phyloP scores from a whole-genome alignment of 805 yeast species.

The Deakozyma indianensis region DNA sequence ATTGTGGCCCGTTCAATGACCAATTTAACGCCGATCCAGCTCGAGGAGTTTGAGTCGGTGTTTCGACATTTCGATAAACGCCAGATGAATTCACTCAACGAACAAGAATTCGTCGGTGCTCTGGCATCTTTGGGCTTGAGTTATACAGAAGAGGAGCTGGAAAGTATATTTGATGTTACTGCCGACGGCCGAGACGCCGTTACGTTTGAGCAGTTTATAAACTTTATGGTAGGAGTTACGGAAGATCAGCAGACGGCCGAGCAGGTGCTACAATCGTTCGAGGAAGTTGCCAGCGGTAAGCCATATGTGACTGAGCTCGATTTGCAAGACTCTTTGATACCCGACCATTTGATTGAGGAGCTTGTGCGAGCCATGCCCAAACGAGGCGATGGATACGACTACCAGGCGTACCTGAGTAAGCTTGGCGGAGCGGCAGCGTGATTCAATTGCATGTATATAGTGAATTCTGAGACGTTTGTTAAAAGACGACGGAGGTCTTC shows the following conservation, averaged over 20 bases:
- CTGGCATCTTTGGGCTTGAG: constrained; percentile 28
- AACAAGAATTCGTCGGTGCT: constrained; percentile 30
- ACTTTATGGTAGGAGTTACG: constrained; percentile 25
- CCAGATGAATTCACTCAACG: constrained; percentile 24
- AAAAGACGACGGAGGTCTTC: too few relatives aligned
- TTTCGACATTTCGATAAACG: constrained; percentile 23
- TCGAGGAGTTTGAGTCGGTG: constrained; percentile 30
- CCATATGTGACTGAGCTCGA: constrained; percentile 26
- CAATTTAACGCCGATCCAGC: constrained; percentile 23
- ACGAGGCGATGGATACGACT: constrained; percentile 6
- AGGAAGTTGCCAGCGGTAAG: constrained; percentile 27
- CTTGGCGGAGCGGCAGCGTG: constrained; percentile 18
- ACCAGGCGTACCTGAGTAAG: constrained; percentile 2
- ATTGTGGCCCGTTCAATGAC: constrained; percentile 22
- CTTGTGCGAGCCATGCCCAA: constrained; percentile 19
- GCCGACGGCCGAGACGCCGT: constrained; percentile 15
- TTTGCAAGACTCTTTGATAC: constrained; percentile 22
- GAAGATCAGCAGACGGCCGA: constrained; percentile 25
- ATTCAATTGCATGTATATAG: too few relatives aligned
- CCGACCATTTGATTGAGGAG: constrained; percentile 19
- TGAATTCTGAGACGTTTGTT: too few relatives aligned
- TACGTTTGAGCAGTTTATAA: constrained; percentile 20
- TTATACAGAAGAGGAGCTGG: constrained; percentile 22
- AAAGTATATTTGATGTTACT: constrained; percentile 23
- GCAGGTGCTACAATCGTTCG: constrained; percentile 26